Conservation (phyloP, 2,329 filamentous ascomycete genomes). For the Chalara sp. region DNA sequence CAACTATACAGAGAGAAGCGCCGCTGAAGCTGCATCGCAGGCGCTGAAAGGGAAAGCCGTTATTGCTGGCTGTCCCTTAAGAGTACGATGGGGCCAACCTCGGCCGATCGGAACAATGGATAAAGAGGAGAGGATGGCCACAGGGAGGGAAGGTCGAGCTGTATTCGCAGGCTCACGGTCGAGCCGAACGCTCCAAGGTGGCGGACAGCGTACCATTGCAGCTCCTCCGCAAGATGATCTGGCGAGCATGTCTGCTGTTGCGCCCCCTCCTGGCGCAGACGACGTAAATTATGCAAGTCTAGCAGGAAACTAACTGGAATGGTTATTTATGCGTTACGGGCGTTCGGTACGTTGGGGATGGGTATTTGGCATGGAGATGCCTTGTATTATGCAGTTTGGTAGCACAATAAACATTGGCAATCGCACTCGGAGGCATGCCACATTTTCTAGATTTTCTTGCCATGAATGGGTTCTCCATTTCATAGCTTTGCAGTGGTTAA, state of each 20-base stretch:
- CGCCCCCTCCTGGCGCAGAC: slow-evolving; percentile 67
- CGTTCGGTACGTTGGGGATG: slow-evolving; percentile 17
- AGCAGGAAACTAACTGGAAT: slow-evolving; percentile 60
- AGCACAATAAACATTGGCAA: background rate
- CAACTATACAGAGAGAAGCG: slow-evolving; percentile 81
- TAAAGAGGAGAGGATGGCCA: slow-evolving; percentile 72
- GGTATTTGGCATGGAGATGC: background rate
- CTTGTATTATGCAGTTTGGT: background rate
- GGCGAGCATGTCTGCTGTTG: slow-evolving; percentile 40
- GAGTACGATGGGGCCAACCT: slow-evolving; percentile 88
- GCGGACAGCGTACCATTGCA: slow-evolving; percentile 5
- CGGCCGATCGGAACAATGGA: slow-evolving; percentile 90
- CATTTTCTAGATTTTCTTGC: too few species aligned
- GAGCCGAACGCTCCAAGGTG: slow-evolving; percentile 23
- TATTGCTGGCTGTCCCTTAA: slow-evolving; percentile 82
- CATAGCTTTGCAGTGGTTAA: too few species aligned
- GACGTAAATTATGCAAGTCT: slow-evolving; percentile 82
- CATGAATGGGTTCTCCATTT: too few species aligned
- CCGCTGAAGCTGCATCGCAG: slow-evolving; percentile 78
- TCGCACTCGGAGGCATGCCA: background rate
- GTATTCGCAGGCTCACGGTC: slow-evolving; percentile 41
- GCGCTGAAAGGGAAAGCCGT: slow-evolving; percentile 83
- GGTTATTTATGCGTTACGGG: slow-evolving; percentile 12
- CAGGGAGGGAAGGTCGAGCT: slow-evolving; percentile 70
- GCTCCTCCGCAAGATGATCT: slow-evolving; percentile 22